A percentile compares a stretch with the other conserved stretches of the same genome.
phyloP scores from a whole-genome alignment of 148 eudicot genomes.

The Polygonum aviculare region DNA sequence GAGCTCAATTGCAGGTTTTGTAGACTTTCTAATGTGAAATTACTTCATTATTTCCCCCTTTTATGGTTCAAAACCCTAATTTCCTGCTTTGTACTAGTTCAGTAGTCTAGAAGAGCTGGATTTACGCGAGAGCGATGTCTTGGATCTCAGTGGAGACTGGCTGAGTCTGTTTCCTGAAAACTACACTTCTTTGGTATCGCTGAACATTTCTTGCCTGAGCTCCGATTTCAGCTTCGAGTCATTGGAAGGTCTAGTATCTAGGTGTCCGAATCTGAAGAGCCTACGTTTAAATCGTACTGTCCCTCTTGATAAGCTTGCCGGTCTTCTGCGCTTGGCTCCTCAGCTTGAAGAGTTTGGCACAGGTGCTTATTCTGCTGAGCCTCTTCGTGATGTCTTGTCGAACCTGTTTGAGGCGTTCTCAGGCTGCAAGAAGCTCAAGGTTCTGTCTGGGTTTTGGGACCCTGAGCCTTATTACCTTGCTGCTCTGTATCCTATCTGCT shows the following conservation, averaged over 20 bases:
- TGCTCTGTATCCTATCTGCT: conserved; percentile 58
- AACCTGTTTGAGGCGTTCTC: conserved; percentile 51
- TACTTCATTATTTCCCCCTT: background rate
- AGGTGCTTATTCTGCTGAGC: conserved; percentile 59
- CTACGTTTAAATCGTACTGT: conserved; percentile 83
- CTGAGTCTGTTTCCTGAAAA: conserved; percentile 75
- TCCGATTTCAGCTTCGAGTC: conserved; percentile 73
- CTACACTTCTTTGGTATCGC: conserved; percentile 65
- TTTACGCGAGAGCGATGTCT: conserved; percentile 86
- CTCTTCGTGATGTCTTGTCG: conserved; percentile 47
- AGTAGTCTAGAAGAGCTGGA: conserved; percentile 76
- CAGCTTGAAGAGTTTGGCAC: conserved; percentile 79
- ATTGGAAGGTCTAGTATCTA: conserved; percentile 62
- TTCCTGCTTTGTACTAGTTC: background rate
- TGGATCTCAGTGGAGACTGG: conserved; percentile 84
- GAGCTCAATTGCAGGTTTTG: no score
- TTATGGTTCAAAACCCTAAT: background rate
- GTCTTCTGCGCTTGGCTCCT: conserved; percentile 60
- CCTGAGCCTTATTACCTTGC: conserved; percentile 74
- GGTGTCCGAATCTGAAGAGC: conserved; percentile 62
- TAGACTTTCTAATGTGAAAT: background rate
- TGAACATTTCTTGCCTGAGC: conserved; percentile 66
- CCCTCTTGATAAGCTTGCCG: conserved; percentile 64
- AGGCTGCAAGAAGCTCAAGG: conserved; percentile 56
- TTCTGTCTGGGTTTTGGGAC: conserved; percentile 82